Conservation (phyloP, 2,329 filamentous ascomycete genomes). For the Orbilia brochopaga region DNA sequence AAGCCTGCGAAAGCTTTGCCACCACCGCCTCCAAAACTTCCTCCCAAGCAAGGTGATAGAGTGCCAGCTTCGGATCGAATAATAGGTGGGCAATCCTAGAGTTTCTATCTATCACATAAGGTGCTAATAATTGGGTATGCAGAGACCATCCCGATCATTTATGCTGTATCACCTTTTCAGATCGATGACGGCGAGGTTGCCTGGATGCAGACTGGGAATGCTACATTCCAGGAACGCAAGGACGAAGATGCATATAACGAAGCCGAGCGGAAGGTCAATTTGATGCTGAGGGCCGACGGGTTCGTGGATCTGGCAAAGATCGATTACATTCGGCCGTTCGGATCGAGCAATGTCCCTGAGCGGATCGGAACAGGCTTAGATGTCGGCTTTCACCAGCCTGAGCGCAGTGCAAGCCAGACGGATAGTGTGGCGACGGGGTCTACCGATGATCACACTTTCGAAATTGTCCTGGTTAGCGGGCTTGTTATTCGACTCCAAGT, state of each 20-base stretch:
- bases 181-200: constrained; percentile 63
- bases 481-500: constrained; percentile 68
- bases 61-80: constrained; percentile 66
- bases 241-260: constrained; percentile 68
- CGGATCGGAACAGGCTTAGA: constrained; percentile 40
- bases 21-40: constrained; percentile 66
- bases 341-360: constrained; percentile 29
- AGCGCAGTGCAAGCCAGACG: constrained; percentile 60
- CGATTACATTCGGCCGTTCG: constrained; percentile 64
- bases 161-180: constrained; percentile 68
- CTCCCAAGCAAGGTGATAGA: constrained; percentile 58
- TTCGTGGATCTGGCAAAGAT: constrained; percentile 69
- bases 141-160: constrained; percentile 62
- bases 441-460: constrained; percentile 67
- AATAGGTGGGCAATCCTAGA: constrained; percentile 60
- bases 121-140: constrained; percentile 8
- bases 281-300: constrained; percentile 67
- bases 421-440: constrained; percentile 64
- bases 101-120: neutral
- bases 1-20: constrained; percentile 67
- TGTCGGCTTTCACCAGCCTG: constrained; percentile 49
- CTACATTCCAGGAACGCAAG: constrained; percentile 61
- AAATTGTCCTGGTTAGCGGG: constrained; percentile 68
- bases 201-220: constrained; percentile 64
- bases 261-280: constrained; percentile 65